Evolutionary conservation across 768 basidiomycete genomes (phyloP).

Genomic region (Pulveroboletus sp.): DNA sequence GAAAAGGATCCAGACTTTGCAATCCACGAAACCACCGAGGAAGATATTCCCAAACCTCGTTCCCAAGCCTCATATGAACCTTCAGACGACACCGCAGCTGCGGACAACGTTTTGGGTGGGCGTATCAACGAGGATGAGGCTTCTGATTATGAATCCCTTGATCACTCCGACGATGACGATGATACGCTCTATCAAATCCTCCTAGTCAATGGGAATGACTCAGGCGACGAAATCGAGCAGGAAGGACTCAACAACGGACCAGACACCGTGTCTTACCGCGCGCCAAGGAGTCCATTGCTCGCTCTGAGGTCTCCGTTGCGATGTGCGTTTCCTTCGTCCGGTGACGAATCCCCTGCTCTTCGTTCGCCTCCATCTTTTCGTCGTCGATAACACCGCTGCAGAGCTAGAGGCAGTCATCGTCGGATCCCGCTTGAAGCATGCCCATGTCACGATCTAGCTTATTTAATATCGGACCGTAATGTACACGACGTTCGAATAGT

Average conservation of each 20-base stretch:
- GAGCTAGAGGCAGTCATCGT: slow-evolving; percentile 7
- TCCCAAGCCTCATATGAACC: neutral
- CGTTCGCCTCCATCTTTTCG: slow-evolving; percentile 16
- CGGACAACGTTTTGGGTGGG: slow-evolving; percentile 3
- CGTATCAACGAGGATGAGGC: neutral
- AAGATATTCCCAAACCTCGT: neutral
- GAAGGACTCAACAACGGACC: neutral
- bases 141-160: no score
- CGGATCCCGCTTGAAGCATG: slow-evolving; percentile 11
- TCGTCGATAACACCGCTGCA: slow-evolving; percentile 16
- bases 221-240: neutral
- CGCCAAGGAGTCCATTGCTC: slow-evolving; percentile 8
- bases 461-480: neutral
- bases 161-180: no score
- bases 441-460: neutral
- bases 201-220: slow-evolving; percentile 5
- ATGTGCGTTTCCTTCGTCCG: slow-evolving; percentile 3
- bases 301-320: slow-evolving; percentile 7
- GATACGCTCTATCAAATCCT: slow-evolving; percentile 1
- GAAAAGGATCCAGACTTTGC: slow-evolving; percentile 4
- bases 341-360: slow-evolving; percentile 12
- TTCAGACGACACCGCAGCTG: neutral
- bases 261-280: neutral
- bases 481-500: neutral
- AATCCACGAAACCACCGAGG: neutral